Percentiles rank a stretch among this genome's conserved stretches.
These are phyloP conservation scores for Viridothelium virens DNA, from an alignment of 495 filamentous ascomycete species.

Conservation along the genomic window DNA sequence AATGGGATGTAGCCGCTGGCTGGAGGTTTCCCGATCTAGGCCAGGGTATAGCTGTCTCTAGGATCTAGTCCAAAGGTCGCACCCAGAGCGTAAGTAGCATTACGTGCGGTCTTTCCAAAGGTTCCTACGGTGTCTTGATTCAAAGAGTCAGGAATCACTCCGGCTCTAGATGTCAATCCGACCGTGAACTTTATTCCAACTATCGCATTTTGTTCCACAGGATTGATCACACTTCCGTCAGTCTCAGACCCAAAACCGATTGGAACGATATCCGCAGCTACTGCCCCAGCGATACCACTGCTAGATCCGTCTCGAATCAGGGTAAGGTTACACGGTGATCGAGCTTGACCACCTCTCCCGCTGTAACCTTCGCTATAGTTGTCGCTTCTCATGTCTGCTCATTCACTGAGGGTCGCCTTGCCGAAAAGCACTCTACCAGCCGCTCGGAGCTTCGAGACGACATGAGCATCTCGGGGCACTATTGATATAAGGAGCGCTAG, in stretches of 20 bases:
- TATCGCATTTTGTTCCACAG: conserved; percentile 56
- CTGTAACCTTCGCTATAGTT: conserved; percentile 65
- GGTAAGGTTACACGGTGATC: conserved; percentile 62
- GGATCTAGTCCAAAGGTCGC: conserved; percentile 54
- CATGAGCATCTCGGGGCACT: conserved; percentile 57
- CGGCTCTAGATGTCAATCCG: conserved; percentile 52
- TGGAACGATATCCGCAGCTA: conserved; percentile 53
- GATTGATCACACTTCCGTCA: conserved; percentile 65
- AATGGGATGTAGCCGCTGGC: conserved; percentile 48
- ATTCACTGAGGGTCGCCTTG: conserved; percentile 63
- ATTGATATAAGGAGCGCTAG: conserved; percentile 55
- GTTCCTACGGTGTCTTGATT: conserved; percentile 62
- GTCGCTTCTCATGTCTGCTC: conserved; percentile 66
- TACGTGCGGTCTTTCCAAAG: conserved; percentile 57
- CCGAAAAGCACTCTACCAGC: conserved; percentile 63
- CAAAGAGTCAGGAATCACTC: conserved; percentile 56
- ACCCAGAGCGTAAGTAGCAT: conserved; percentile 59
- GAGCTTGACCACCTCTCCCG: conserved; percentile 55
- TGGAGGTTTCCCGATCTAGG: conserved; percentile 48
- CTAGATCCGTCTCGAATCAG: conserved; percentile 60
- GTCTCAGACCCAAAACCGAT: conserved; percentile 68
- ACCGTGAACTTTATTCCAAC: conserved; percentile 65
- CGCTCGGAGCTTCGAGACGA: conserved; percentile 52
- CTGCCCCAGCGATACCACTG: conserved; percentile 54
- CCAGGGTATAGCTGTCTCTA: conserved; percentile 52